These are phyloP conservation scores for Hyaloperonospora brassicae DNA, from an alignment of 352 stramenopile genomes.

Conservation along the genomic window DNA sequence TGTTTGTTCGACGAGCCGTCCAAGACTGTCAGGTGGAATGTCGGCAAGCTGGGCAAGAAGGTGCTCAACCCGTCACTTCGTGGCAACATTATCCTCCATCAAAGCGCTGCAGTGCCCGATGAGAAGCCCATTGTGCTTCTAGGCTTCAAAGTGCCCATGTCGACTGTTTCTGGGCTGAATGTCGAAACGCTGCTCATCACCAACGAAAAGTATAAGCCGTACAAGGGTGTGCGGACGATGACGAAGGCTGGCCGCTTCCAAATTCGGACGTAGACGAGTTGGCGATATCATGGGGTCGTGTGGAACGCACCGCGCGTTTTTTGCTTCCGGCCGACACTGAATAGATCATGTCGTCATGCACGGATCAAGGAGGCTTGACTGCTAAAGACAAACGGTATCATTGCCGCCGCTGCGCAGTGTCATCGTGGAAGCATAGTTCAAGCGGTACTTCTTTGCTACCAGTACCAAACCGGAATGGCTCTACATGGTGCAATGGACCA, in stretches of 20 bases:
- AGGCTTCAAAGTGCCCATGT: constrained; percentile 94
- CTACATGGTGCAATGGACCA: no score
- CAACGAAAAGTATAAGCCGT: constrained; percentile 96
- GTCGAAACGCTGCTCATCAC: constrained; percentile 92
- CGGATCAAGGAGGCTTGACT: no score
- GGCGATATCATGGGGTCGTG: no score
- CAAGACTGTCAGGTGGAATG: constrained; percentile 92
- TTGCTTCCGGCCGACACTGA: no score
- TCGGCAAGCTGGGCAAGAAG: constrained; percentile 92
- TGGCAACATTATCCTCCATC: constrained; percentile 89
- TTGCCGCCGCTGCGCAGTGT: no score
- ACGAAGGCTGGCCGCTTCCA: constrained; percentile 93
- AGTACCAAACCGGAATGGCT: no score
- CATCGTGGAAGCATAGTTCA: no score
- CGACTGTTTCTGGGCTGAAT: constrained; percentile 92
- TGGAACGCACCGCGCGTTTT: no score
- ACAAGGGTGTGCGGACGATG: constrained; percentile 96
- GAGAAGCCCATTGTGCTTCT: constrained; percentile 93
- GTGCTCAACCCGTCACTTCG: constrained; percentile 79
- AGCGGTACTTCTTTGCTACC: no score
- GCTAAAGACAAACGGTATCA: no score
- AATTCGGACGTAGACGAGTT: constrained; percentile 78
- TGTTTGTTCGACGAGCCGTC: constrained; percentile 94
- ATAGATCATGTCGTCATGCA: no score
- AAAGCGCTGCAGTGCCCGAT: constrained; percentile 69